Evolutionary conservation across 2,329 filamentous ascomycete species (phyloP), one percentile per base, ranked within the genome.

Genomic region (Phaeomoniella chlamydospora): DNA sequence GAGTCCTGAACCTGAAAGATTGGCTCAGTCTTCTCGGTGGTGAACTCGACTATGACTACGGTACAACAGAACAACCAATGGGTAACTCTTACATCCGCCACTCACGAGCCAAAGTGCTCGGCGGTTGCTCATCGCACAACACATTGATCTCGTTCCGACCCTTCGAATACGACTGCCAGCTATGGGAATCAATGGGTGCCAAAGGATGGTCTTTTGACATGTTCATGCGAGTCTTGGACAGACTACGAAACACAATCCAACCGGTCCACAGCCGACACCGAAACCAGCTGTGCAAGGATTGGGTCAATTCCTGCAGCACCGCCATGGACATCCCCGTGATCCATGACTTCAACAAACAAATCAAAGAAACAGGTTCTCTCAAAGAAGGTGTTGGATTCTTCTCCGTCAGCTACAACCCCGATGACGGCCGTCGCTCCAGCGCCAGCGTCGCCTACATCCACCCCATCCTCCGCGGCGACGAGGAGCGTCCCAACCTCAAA

Each of bases 381-480:
- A 77, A 74, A 45, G 67, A 80, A 49, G 80, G 80, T 34, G 81
- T 90, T 17, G 86, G 86, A 38, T 94, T 93, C 69, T 88, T 93
- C 68, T 86, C 80, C 44, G 77, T 93, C 46, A 78, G 82, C 26
- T 93, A 93, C 64, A 92, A 93, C 63, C 86, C 86, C 2, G 85
- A 93, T 50, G 78, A 85, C 50, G 83, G 85, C 51, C 73, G 74
- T 48, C 76, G 86, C 43, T 88, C 80, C 63, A 87, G 80, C 53
- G 85, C 86, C 40, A 86, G 80, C 39, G 85, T 93, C 15, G 86
- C 86, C 13, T 94, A 94, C 62, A 87, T 94, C 51, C 86, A 94
- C 60, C 86, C 86, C 22, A 86, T 93, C 50, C 71, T 93, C 36
- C 74, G 80, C 29, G 84, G 83, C 29, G 78, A 86, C 33, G 84